Base-by-base conservation (phyloP, 805 yeast species). In the Candida koratica region DNA sequence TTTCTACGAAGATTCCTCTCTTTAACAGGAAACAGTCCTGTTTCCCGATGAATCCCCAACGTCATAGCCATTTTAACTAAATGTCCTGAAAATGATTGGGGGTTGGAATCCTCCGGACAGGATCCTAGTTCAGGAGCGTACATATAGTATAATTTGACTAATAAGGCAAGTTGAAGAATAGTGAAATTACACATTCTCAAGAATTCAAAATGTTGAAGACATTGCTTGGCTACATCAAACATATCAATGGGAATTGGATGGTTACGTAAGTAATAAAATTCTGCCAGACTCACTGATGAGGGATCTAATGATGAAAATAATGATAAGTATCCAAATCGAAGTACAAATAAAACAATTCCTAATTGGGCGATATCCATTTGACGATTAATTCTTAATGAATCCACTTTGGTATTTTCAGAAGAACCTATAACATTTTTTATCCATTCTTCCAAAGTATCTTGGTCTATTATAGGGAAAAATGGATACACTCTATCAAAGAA, bases 1-100 rank as follows among this genome's bases (percentile, higher is more conserved):
- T 65, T 65, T 36, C 72, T 46, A 27, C 56, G 38, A 18, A 64
- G 35, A 34, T 61, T 54, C 47, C 49, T 40, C 3, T 28, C 26
- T 27, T 45, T 48, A 19, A 47, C 55, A 38, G 52, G 54, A 44
- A 75, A 74, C 25, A 61, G 61, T 32, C 66, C 69, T 1, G 88
- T 87, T 43, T 82, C 88, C 48, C 88, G 63, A 50, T 82, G 81
- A 13, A 81, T 45, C 0, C 87, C 89, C 43, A 81, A 70, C 16
- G 80, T 71, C 39, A 75, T 69, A 0, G 81, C 84, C 80, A 80
- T 77, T 46, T 79, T 85, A 9, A 78, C 60, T 17, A 80, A 60
- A 61, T 76, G 67, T 1, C 80, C 77, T n/a, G 72, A 53, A 35
- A 69, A 64, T 4, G 77, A 68, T 47, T 75, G 81, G 2, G 77